These are phyloP conservation scores for Volvox africanus DNA, from an alignment of 139 green algal species.

Conservation along the genomic window DNA sequence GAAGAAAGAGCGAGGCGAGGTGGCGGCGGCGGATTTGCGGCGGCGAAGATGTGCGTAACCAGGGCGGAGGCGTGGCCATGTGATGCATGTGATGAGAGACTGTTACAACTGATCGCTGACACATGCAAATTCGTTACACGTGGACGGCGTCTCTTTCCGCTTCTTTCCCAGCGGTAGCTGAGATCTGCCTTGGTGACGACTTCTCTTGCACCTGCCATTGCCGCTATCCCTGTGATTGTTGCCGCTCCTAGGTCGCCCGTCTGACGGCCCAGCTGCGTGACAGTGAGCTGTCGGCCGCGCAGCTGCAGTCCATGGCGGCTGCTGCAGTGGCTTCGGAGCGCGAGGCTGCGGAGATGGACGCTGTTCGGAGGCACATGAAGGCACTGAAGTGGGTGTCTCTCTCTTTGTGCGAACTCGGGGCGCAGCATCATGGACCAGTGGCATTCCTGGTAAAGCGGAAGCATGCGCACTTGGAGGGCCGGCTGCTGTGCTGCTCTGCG, in stretches of 20 bases:
- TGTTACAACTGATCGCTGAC: no score
- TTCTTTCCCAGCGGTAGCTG: neutral
- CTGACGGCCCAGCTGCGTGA: constrained; percentile 20
- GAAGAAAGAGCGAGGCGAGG: no score
- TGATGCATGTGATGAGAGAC: no score
- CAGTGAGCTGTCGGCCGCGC: constrained; percentile 18
- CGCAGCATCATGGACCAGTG: no score
- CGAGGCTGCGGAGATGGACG: constrained; percentile 36
- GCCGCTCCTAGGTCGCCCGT: neutral
- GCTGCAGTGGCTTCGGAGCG: constrained; percentile 5
- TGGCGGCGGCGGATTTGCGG: no score
- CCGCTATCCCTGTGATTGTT: neutral
- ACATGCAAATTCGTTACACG: no score
- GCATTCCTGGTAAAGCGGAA: neutral
- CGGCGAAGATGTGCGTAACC: no score
- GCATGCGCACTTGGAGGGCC: neutral
- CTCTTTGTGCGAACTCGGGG: neutral
- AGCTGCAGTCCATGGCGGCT: constrained; percentile 33
- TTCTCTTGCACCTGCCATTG: neutral
- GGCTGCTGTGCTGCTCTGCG: neutral
- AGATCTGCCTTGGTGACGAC: neutral
- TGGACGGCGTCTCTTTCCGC: neutral
- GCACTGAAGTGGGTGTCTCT: constrained; percentile 24
- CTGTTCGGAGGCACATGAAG: constrained; percentile 40
- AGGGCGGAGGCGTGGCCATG: no score